A percentile compares a stretch with the other conserved stretches of the same genome.
Conservation (phyloP, 331 rosid genomes). For the Acacia pycnantha region DNA sequence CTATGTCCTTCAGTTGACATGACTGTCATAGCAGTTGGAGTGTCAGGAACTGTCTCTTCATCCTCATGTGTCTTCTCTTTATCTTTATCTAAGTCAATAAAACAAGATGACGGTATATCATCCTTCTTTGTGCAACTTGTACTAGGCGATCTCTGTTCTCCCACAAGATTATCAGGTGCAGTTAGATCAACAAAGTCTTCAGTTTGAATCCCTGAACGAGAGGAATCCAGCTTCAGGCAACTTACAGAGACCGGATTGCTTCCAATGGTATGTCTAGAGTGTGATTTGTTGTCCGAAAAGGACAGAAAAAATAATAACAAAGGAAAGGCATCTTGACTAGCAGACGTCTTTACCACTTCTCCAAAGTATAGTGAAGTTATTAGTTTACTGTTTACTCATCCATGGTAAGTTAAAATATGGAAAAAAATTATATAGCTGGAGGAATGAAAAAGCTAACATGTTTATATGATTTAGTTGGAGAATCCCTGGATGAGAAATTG, state of each 20-base stretch:
- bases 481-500: neutral
- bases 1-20: constrained; percentile 40
- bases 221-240: constrained; percentile 40
- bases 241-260: constrained; percentile 33
- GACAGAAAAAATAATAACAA: neutral
- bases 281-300: neutral
- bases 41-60: constrained; percentile 49
- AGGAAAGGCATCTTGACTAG: neutral
- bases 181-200: constrained; percentile 41
- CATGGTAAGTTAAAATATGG: neutral
- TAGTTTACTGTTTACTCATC: neutral
- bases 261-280: constrained; percentile 37
- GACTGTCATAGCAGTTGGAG: constrained; percentile 44
- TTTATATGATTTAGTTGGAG: neutral
- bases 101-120: neutral
- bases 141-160: neutral
- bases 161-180: constrained; percentile 35
- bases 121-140: constrained; percentile 2
- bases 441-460: neutral
- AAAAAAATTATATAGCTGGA: neutral
- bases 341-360: neutral
- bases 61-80: constrained; percentile 42
- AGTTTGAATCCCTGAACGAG: constrained; percentile 38
- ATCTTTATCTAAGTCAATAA: constrained; percentile 31
- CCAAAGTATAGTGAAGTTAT: neutral